phyloP scores from a whole-genome alignment of 441 rosid species.

The Rhodomyrtus psidioides region DNA sequence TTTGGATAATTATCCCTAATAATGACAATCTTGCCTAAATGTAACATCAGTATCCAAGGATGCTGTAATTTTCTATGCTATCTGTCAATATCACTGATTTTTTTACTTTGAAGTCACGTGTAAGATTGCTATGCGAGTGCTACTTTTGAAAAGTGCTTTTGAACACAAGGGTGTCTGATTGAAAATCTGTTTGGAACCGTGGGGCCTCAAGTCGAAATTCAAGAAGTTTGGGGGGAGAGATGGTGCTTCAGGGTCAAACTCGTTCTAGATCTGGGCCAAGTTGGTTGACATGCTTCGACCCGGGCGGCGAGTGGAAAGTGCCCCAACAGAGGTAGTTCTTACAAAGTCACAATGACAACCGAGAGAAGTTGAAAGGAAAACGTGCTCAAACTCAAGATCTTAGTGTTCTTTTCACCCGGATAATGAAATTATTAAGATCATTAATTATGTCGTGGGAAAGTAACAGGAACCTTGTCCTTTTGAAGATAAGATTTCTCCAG shows the following conservation, averaged over 20 bases:
- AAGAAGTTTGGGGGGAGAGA: background rate
- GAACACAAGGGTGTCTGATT: background rate
- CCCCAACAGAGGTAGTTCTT: background rate
- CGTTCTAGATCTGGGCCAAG: background rate
- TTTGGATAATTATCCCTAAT: no score
- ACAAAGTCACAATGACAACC: background rate
- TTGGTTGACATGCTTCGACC: background rate
- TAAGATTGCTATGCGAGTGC: background rate
- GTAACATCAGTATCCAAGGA: background rate
- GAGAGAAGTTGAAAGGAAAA: background rate
- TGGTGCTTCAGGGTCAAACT: background rate
- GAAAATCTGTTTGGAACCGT: background rate
- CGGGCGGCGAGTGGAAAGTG: background rate
- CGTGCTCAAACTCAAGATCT: background rate
- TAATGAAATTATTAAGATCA: background rate
- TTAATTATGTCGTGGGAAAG: background rate
- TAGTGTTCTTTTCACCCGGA: background rate
- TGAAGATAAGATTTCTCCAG: background rate
- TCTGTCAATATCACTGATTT: background rate
- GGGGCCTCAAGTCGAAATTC: background rate
- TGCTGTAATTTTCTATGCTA: background rate
- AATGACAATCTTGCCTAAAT: no score
- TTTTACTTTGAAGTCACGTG: background rate
- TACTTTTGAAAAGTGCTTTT: background rate
- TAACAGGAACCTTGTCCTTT: background rate